These are phyloP conservation scores for Hypoxylon sp. DNA, from an alignment of 2,329 filamentous ascomycete species.

Conservation along the genomic window DNA sequence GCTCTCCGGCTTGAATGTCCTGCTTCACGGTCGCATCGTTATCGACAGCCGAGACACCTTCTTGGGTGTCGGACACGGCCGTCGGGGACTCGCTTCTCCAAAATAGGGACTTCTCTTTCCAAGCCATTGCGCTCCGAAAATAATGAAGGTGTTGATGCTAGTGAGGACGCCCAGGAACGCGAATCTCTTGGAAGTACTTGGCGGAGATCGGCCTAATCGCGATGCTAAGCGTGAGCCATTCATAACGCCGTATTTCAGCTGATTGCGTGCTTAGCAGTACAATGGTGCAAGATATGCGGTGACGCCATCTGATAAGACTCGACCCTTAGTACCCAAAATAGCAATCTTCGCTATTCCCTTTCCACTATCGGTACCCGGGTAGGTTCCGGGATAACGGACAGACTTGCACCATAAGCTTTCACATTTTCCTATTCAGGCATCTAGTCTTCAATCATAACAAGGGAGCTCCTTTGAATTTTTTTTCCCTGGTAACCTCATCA, in stretches of 20 bases:
- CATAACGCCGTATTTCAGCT: conserved; percentile 3
- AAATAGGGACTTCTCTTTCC: conserved; percentile 11
- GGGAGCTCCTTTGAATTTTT: background rate
- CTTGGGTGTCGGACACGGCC: background rate
- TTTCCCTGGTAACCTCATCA: background rate
- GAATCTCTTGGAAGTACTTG: conserved; percentile 1
- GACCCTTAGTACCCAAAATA: background rate
- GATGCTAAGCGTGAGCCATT: background rate
- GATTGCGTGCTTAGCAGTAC: conserved; percentile 7
- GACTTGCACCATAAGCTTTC: background rate
- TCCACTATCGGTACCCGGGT: background rate
- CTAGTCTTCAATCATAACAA: background rate
- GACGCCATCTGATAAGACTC: conserved; percentile 6
- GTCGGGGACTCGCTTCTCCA: conserved; percentile 12
- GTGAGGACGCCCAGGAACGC: background rate
- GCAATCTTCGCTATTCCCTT: conserved; percentile 7
- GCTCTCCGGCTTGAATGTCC: conserved; percentile 6
- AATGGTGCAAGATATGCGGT: conserved; percentile 8
- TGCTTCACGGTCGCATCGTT: conserved; percentile 8
- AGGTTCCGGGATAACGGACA: background rate
- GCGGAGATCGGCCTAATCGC: background rate
- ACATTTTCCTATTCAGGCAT: background rate
- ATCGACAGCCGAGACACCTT: conserved; percentile 4
- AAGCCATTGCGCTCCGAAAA: conserved; percentile 1
- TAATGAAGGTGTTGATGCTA: background rate